Evolutionary conservation across 2,329 filamentous ascomycete genomes (phyloP).

Genomic region (Mycosphaerella sp.): DNA sequence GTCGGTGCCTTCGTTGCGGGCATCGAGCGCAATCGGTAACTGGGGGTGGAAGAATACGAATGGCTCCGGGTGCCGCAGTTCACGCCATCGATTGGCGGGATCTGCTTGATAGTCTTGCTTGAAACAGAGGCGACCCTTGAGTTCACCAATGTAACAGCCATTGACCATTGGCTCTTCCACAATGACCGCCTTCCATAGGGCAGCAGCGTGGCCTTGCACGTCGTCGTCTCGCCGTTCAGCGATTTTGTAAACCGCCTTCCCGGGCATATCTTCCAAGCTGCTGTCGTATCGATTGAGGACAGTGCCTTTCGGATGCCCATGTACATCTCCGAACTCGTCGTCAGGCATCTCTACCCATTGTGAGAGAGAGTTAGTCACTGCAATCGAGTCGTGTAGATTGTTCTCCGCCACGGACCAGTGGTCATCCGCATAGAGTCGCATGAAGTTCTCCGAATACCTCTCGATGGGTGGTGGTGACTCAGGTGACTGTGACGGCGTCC

Average conservation of each 20-base stretch:
- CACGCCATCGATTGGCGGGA: slow-evolving; percentile 42
- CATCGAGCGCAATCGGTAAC: slow-evolving; percentile 89
- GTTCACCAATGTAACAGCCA: slow-evolving; percentile 58
- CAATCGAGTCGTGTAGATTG: slow-evolving; percentile 72
- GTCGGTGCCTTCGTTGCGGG: slow-evolving; percentile 74
- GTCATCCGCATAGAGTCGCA: slow-evolving; percentile 53
- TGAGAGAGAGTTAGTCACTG: slow-evolving; percentile 66
- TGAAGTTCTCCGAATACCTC: slow-evolving; percentile 53
- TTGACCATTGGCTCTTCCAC: slow-evolving; percentile 46
- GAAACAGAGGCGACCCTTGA: slow-evolving; percentile 54
- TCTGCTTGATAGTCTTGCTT: slow-evolving; percentile 44
- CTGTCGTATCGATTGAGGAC: slow-evolving; percentile 61
- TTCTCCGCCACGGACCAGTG: slow-evolving; percentile 52
- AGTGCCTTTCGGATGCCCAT: slow-evolving; percentile 53
- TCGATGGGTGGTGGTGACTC: slow-evolving; percentile 27
- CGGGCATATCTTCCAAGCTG: slow-evolving; percentile 48
- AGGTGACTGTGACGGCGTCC: slow-evolving; percentile 71
- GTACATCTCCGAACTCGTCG: slow-evolving; percentile 35
- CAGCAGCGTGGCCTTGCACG: slow-evolving; percentile 53
- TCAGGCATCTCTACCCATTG: slow-evolving; percentile 71
- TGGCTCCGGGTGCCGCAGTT: slow-evolving; percentile 45
- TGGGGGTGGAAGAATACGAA: slow-evolving; percentile 66
- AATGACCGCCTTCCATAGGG: slow-evolving; percentile 65
- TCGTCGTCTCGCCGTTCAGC: slow-evolving; percentile 48
- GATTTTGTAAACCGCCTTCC: slow-evolving; percentile 47